A percentile compares a stretch with the other conserved stretches of the same genome.
phyloP scores from a whole-genome alignment of 78 protist species.

The Diacronema lutheri region DNA sequence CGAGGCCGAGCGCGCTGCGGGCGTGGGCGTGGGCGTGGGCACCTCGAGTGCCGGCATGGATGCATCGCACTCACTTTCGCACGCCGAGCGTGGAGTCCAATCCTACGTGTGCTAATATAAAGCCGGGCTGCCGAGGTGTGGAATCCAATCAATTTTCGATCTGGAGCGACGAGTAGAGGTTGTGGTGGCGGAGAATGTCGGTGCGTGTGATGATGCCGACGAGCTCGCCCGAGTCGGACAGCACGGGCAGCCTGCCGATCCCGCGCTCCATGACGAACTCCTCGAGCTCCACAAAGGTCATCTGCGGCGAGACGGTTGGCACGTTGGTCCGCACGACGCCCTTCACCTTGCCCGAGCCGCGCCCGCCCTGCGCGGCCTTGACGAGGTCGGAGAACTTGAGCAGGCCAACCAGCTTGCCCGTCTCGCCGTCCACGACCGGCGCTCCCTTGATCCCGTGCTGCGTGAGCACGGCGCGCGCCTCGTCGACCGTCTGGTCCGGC shows the following conservation, averaged over 20 bases:
- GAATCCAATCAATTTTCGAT: too few relatives aligned
- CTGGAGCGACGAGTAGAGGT: not conserved
- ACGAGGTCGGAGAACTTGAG: not conserved
- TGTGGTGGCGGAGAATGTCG: conserved; percentile 10
- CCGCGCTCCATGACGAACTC: not conserved
- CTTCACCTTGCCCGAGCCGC: not conserved
- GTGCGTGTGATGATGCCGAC: conserved; percentile 21
- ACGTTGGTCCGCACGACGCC: not conserved
- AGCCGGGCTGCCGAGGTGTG: too few relatives aligned
- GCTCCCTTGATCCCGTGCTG: not conserved
- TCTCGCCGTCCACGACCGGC: not conserved
- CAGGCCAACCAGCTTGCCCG: not conserved
- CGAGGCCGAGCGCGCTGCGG: too few relatives aligned
- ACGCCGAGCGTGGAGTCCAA: too few relatives aligned
- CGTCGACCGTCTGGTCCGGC: not conserved
- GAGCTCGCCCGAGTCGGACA: not conserved
- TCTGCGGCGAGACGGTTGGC: not conserved
- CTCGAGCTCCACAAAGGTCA: not conserved
- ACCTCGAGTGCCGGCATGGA: too few relatives aligned
- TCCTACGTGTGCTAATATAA: too few relatives aligned
- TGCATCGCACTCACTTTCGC: too few relatives aligned
- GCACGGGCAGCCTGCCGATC: not conserved
- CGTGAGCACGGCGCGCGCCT: not conserved
- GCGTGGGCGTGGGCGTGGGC: too few relatives aligned
- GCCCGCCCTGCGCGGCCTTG: not conserved